Base-by-base conservation (phyloP, 1,284 basidiomycete species). In the Stygiomarasmius scandens region DNA sequence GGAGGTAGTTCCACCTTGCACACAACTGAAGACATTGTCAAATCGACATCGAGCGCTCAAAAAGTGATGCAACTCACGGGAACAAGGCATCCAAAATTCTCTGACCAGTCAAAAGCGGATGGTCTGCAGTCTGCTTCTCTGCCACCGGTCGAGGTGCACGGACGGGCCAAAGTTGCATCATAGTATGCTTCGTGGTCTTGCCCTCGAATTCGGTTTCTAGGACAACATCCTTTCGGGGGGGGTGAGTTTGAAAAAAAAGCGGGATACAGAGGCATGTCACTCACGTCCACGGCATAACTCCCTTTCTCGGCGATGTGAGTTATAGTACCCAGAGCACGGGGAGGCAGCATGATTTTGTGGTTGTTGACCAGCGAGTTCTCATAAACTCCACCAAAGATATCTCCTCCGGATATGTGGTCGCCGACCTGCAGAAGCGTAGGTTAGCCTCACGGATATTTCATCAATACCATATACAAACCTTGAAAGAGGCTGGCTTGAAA, bases 131-230 rank as follows among this genome's bases (percentile, higher is more conserved):
- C 66, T 94, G 85, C 78, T 99, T 99, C 78, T 98, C 92, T 38
- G 93, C 81, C 43, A 95, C 92, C 19, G 97, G 97, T 62, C 97
- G 88, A 55, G 97, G 96, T 22, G 96, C 97, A 73, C 97, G 94
- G 61, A 99, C 97, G 63, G 97, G 97, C 97, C 97, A 99, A 38
- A 96, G 80, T 71, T 99, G 96, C 89, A 96, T 93, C 88, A 99
- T 90, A 11, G 92, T 91, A 74, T 98, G 96, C 69, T 95, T 83
- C 19, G 95, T 93, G 58, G 84, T 92, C 80, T 96, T 95, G 65
- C 96, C 97, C 64, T 99, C 88, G 71, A 99, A 99, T 71, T 99
- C 97, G 29, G 96, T 98, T 77, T 98, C 96, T 56, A 98, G 80
- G 11, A 99, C 92, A 49, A 96, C 82, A 71, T 99, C 96, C 92